phyloP scores from a whole-genome alignment of 1,139 yeast genomes.

The Nakaseomyces kungkrabaensis region DNA sequence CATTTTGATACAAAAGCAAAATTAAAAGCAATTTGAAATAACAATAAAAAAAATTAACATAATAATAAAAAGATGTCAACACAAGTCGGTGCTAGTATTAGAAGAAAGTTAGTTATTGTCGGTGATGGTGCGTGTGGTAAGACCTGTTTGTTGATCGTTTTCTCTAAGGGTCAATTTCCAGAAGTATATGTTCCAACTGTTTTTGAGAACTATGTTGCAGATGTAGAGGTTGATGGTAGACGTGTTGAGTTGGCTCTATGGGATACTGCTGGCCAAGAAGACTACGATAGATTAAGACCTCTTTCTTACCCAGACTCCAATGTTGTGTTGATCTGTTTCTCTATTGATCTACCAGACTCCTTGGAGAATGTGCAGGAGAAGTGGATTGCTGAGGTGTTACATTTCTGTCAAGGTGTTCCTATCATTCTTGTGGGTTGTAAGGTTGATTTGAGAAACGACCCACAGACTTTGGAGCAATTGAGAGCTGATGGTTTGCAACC shows the following conservation, averaged over 20 bases:
- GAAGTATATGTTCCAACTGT: constrained; percentile 94
- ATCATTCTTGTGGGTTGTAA: constrained; percentile 90
- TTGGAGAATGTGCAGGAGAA: constrained; percentile 88
- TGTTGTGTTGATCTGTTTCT: constrained; percentile 84
- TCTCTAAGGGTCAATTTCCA: constrained; percentile 92
- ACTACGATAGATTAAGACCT: constrained; percentile 90
- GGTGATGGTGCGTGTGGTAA: constrained; percentile 86
- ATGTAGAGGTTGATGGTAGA: constrained; percentile 89
- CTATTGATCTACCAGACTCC: constrained; percentile 86
- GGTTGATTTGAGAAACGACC: constrained; percentile 80
- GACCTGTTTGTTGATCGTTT: constrained; percentile 73
- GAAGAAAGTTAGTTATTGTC: constrained; percentile 66
- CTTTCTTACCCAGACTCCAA: constrained; percentile 89
- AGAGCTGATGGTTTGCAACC: constrained; percentile 69
- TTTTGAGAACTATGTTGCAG: constrained; percentile 89
- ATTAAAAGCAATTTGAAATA: background rate
- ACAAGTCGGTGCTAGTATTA: constrained; percentile 26
- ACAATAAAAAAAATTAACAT: background rate
- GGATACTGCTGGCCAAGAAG: constrained; percentile 99
- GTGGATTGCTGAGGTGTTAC: constrained; percentile 91
- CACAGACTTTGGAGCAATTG: constrained; percentile 63
- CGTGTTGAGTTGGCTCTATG: constrained; percentile 89
- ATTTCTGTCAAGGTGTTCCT: constrained; percentile 93
- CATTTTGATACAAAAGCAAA: background rate
- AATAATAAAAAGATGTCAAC: constrained; percentile 23